phyloP scores from a whole-genome alignment of 2,329 filamentous ascomycete genomes.

The Fusarium stilboides region DNA sequence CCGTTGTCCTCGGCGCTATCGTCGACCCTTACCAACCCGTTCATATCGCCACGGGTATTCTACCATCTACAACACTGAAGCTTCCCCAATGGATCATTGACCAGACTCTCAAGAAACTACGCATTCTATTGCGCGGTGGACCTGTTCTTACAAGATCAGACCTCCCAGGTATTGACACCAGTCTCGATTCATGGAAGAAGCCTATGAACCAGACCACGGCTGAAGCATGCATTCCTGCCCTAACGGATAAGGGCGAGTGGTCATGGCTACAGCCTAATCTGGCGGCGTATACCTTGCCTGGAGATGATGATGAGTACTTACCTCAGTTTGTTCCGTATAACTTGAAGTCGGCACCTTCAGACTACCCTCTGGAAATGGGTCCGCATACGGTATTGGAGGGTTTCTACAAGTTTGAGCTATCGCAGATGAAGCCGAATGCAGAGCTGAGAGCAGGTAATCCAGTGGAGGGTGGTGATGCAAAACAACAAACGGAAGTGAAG shows the following conservation, averaged over 20 bases:
- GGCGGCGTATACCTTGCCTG: neutral
- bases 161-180: neutral
- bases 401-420: neutral
- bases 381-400: neutral
- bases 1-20: neutral
- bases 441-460: neutral
- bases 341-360: neutral
- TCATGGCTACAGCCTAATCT: conserved; percentile 2
- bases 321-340: neutral
- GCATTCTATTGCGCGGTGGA: neutral
- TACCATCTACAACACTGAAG: neutral
- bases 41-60: neutral
- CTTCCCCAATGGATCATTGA: conserved; percentile 7
- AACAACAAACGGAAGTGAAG: neutral
- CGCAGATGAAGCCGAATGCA: neutral
- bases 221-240: neutral
- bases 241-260: neutral
- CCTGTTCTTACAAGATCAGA: neutral
- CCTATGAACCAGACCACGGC: neutral
- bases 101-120: conserved; percentile 1
- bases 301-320: conserved; percentile 1
- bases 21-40: neutral
- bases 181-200: neutral
- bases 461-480: neutral
- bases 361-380: neutral